A percentile compares a stretch with the other conserved stretches of the same genome.
Conservation (phyloP, 2,329 filamentous ascomycete species). For the Phialophora tarda region DNA sequence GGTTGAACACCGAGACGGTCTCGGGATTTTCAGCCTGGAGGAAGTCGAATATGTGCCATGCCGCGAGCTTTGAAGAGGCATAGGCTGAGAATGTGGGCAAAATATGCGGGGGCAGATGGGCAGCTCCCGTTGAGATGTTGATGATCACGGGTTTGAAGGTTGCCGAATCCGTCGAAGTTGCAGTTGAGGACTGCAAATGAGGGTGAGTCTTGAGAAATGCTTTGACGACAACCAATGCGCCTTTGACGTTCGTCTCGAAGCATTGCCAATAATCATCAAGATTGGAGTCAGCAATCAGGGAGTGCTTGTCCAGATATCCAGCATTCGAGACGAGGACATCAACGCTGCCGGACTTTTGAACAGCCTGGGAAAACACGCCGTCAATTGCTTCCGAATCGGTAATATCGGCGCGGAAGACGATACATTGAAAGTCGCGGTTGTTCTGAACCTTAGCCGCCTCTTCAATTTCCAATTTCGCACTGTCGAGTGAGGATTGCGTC, state of each 20-base stretch:
- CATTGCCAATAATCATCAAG: constrained; percentile 19
- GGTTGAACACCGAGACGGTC: constrained; percentile 12
- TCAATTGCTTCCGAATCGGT: constrained; percentile 5
- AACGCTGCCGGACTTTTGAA: constrained; percentile 1
- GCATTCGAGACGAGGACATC: constrained; percentile 20
- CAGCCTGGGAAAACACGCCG: constrained; percentile 7
- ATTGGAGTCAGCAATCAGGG: constrained; percentile 6
- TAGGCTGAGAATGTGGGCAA: constrained; percentile 11
- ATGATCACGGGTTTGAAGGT: constrained; percentile 8
- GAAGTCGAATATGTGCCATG: constrained; percentile 11
- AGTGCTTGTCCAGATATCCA: constrained; percentile 6
- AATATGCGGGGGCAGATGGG: neutral
- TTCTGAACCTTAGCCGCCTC: constrained; percentile 6
- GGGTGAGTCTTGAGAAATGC: constrained; percentile 15
- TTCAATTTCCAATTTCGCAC: constrained; percentile 16
- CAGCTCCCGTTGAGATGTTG: constrained; percentile 14
- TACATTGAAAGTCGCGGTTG: constrained; percentile 2
- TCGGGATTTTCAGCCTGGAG: constrained; percentile 11
- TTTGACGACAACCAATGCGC: constrained; percentile 18
- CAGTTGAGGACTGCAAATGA: neutral
- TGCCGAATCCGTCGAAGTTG: neutral
- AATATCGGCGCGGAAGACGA: constrained; percentile 10
- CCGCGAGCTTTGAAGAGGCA: constrained; percentile 13
- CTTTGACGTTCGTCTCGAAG: constrained; percentile 24
- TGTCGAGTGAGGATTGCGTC: constrained; percentile 8